Evolutionary conservation across 371 early-diverging fungal species (phyloP).

Genomic region (Mortierella sp.): DNA sequence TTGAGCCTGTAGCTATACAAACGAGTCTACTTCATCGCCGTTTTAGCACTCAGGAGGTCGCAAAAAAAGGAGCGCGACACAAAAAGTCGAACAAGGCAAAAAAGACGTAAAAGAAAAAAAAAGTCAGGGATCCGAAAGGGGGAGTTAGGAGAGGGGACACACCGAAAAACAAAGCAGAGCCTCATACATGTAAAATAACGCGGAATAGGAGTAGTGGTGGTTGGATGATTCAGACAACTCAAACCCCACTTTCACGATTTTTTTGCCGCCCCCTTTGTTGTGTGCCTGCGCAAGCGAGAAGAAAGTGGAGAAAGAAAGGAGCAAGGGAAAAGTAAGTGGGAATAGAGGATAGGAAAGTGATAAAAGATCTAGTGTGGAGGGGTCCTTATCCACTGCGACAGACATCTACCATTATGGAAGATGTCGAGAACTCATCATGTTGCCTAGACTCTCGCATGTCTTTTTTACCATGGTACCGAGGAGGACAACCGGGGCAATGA

Average conservation of each 20-base stretch:
- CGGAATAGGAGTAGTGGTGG: not conserved
- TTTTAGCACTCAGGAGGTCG: not conserved
- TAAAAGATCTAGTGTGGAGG: not conserved
- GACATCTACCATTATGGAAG: too few species aligned
- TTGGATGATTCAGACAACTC: too few species aligned
- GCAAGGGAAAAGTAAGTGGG: not conserved
- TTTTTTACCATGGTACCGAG: conserved; percentile 14
- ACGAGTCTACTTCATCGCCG: not conserved
- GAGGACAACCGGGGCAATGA: conserved; percentile 8
- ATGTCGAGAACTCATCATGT: too few species aligned
- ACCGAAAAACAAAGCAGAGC: too few species aligned
- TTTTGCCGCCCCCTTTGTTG: too few species aligned
- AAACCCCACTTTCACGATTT: too few species aligned
- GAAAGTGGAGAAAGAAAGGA: not conserved
- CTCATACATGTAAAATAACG: not conserved
- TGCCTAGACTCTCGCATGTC: not conserved
- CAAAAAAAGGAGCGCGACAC: not conserved
- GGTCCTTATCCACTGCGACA: too few species aligned
- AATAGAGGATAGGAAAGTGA: not conserved
- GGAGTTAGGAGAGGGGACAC: not conserved
- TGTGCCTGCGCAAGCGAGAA: too few species aligned
- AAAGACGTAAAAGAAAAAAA: not conserved
- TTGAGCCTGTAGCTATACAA: too few species aligned
- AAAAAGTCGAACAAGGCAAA: too few species aligned
- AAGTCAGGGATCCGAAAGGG: not conserved